Base-by-base conservation (phyloP, 2,329 filamentous ascomycete genomes). In the Aspergillus glaucus region DNA sequence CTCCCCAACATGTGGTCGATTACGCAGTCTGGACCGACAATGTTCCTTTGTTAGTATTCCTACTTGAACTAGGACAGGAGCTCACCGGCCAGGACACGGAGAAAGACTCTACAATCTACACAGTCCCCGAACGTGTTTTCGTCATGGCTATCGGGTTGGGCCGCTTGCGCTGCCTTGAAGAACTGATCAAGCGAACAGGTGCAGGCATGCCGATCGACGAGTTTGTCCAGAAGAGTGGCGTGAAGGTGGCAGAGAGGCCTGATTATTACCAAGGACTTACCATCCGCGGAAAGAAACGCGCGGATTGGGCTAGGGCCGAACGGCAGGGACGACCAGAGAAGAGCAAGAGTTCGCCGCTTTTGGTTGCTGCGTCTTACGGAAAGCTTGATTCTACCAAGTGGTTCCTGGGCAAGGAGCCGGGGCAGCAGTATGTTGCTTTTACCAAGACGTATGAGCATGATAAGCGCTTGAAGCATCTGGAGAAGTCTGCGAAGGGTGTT, bases 251-350 rank as follows among this genome's bases (percentile, higher is more conserved):
- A 46, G 73, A 80, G 54, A 87, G 85, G 63, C 81, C 87, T 1
- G 78, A 78, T 15, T 87, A 81, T 64, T 94, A 94, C 61, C 85
- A 87, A 65, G 88, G 88, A 0, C 67, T 92, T 26, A 84, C 81
- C 1, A 84, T 94, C 1, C 83, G 86, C 54, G 87, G 88, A 2
- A 82, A 81, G 65, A 91, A 91, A 66, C 75, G 81, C 44, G 72
- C 74, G 30, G 87, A 91, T 57, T 94, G 88, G 88, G 86, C 86
- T 1, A 77, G 76, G 19, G 80, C 80, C 6, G 81, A 82, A 3
- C 77, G 79, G 39, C 2, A 19, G 5, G 28, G 28, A 43, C 14
- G 26, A 17, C 48, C 2, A 45, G 34, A 6, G 10, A 8, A 22
- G 12, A 17, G 43, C 32, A 50, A 26, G 42, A 46, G 47, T 15